A percentile compares a stretch with the other conserved stretches of the same genome.
These are phyloP conservation scores for Cercospora sesami DNA, from an alignment of 2,329 filamentous ascomycete genomes.

Conservation along the genomic window DNA sequence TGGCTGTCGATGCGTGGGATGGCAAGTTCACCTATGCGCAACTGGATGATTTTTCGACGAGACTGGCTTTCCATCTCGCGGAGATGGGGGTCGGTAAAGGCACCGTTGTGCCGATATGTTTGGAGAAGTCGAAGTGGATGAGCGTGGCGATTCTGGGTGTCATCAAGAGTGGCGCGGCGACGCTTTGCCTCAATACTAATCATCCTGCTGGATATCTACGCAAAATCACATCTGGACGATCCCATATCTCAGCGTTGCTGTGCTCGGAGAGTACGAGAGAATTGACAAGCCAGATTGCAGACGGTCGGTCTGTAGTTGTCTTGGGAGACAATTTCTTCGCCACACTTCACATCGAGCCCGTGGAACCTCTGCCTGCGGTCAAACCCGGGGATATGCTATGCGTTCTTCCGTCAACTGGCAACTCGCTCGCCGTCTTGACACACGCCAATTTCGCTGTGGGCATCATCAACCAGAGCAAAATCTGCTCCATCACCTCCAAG, in stretches of 20 bases:
- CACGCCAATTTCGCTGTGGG: slow-evolving; percentile 16
- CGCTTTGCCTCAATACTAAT: slow-evolving; percentile 33
- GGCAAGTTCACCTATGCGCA: slow-evolving; percentile 33
- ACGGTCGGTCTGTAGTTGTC: neutral
- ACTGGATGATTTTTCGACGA: slow-evolving; percentile 25
- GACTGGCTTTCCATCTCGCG: slow-evolving; percentile 10
- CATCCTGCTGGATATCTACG: slow-evolving; percentile 31
- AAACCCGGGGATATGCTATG: neutral
- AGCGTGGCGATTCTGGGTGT: slow-evolving; percentile 32
- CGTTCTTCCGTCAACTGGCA: slow-evolving; percentile 44
- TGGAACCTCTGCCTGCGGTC: neutral
- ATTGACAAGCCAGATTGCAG: neutral
- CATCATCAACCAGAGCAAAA: slow-evolving; percentile 1
- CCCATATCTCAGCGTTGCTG: slow-evolving; percentile 2
- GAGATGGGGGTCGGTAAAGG: neutral
- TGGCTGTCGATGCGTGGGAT: slow-evolving; percentile 35
- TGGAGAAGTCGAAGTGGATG: slow-evolving; percentile 35
- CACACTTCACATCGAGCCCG: neutral
- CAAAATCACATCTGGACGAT: slow-evolving; percentile 26
- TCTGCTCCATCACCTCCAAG: slow-evolving; percentile 5
- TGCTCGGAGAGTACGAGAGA: neutral
- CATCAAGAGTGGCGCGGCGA: slow-evolving; percentile 38
- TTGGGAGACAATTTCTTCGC: slow-evolving; percentile 7
- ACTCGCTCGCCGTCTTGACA: slow-evolving; percentile 5
- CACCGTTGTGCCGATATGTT: slow-evolving; percentile 27